Percentiles rank a stretch among this genome's conserved stretches.
Evolutionary conservation across 352 stramenopile genomes (phyloP).

Genomic region (Phytophthora rubi): DNA sequence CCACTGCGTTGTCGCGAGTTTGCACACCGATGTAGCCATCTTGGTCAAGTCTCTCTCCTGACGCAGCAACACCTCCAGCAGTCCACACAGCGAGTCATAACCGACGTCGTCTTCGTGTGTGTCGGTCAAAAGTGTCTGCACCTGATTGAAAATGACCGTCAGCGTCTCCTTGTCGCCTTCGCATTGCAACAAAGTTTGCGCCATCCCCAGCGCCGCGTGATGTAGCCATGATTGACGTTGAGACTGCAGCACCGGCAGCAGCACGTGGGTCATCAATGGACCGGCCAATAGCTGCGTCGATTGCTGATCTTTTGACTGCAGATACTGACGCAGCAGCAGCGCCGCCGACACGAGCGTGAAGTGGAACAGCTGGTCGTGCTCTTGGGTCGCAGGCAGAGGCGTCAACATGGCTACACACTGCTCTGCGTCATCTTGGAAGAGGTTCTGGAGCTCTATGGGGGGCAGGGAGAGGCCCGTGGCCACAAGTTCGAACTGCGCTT

Average conservation of each 20-base stretch:
- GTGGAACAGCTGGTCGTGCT: slow-evolving; percentile 44
- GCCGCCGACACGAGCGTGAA: slow-evolving; percentile 48
- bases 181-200: slow-evolving; percentile 33
- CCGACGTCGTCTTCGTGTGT: slow-evolving; percentile 25
- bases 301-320: slow-evolving; percentile 21
- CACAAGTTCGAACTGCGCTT: slow-evolving; percentile 65
- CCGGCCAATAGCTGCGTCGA: slow-evolving; percentile 12
- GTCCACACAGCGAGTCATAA: slow-evolving; percentile 55
- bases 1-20: slow-evolving; percentile 47
- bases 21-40: slow-evolving; percentile 44
- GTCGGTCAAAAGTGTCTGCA: slow-evolving; percentile 21
- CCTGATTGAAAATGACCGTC: slow-evolving; percentile 7
- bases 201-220: slow-evolving; percentile 29
- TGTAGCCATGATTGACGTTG: slow-evolving; percentile 39
- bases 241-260: slow-evolving; percentile 41
- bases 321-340: slow-evolving; percentile 34
- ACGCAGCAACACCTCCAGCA: slow-evolving; percentile 53
- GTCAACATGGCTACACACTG: slow-evolving; percentile 44
- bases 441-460: slow-evolving; percentile 28
- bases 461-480: slow-evolving; percentile 44
- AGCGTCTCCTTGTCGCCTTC: neutral
- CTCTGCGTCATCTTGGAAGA: slow-evolving; percentile 34
- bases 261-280: slow-evolving; percentile 25
- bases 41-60: slow-evolving; percentile 11
- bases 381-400: slow-evolving; percentile 33